Percentiles rank a stretch among this genome's conserved stretches.
These are phyloP conservation scores for Mortierella hygrophila DNA, from an alignment of 192 early-diverging fungal genomes.

Conservation along the genomic window DNA sequence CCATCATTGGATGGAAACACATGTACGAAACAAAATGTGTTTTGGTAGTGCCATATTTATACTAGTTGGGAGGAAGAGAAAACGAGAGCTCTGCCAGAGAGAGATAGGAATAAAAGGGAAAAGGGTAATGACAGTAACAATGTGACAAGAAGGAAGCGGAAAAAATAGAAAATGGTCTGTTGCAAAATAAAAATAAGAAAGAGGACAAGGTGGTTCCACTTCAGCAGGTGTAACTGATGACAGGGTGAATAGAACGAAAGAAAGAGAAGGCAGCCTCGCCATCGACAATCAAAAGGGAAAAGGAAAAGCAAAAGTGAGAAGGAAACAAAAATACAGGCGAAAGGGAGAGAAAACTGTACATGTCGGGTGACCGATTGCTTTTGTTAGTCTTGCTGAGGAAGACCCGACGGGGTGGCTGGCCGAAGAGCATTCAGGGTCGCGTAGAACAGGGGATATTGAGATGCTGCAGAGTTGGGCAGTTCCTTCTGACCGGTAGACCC, in stretches of 20 bases:
- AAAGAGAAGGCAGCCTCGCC: background rate
- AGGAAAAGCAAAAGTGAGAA: background rate
- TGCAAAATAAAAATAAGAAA: background rate
- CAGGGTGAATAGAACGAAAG: background rate
- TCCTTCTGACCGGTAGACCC: background rate
- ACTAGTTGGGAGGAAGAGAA: background rate
- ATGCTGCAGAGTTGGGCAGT: slow-evolving; percentile 21
- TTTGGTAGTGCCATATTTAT: background rate
- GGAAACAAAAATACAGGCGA: background rate
- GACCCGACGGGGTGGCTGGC: slow-evolving; percentile 27
- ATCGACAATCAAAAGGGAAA: background rate
- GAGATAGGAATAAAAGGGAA: slow-evolving; percentile 1
- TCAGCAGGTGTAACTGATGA: background rate
- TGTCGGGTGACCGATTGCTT: background rate
- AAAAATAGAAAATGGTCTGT: slow-evolving; percentile 7
- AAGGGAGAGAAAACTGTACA: background rate
- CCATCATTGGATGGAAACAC: background rate
- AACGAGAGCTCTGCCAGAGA: background rate
- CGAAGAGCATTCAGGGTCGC: slow-evolving; percentile 51
- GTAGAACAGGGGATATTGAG: slow-evolving; percentile 53
- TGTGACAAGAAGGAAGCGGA: background rate
- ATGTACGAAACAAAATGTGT: background rate
- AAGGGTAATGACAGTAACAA: background rate
- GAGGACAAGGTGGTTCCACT: background rate
- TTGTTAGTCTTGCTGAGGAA: slow-evolving; percentile 21